Base-by-base conservation (phyloP, 371 early-diverging fungal species). In the Funneliformis caledonium region DNA sequence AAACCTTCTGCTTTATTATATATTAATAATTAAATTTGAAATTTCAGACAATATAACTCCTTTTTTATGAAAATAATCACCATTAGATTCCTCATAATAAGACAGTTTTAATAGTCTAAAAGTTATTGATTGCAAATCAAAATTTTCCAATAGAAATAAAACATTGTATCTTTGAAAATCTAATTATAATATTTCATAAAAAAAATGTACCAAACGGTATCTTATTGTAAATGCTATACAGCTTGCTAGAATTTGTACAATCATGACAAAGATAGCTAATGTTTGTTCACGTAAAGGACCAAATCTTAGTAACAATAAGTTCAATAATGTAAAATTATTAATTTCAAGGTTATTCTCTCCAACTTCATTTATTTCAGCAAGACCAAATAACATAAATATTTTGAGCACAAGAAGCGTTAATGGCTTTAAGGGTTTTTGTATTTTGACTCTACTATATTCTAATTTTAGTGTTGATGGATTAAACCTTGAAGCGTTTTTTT, bases 301-400 rank as follows among this genome's bases (percentile, higher is more conserved):
- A 31, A 88, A 81, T 82, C 85, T 86, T 16, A 96, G 91, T 33
- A 98, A 86, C 45, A 97, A 85, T n/a, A 96, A 84, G 82, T 97
- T 98, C 50, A 99, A 86, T 33, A 99, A 82, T 0, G 99, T 99
- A 77, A 99, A 88, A 84, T 99, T 98, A 81, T 92, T 96, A 84
- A 92, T 90, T 74, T 90, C 88, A 4, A 87, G 37, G 4, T 87
- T 33, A 60, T 43, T 60, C 7, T 73, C 26, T 43, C 6, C 22
- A 37, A 37, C 37, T 47, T 45, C n/a, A 16, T 9, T 67, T 31
- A 65, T 78, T 52, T 79, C 10, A 31, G 82, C 81, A 45, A 90
- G 88, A 33, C 87, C 84, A 16, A 89, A 83, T 72, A 88, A 81
- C 2, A 89, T 85, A 42, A 91, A 65, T 10, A 80, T 14, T 61